Base-by-base conservation (phyloP, 2,329 filamentous ascomycete species). In the Pseudocercospora macadamiae region DNA sequence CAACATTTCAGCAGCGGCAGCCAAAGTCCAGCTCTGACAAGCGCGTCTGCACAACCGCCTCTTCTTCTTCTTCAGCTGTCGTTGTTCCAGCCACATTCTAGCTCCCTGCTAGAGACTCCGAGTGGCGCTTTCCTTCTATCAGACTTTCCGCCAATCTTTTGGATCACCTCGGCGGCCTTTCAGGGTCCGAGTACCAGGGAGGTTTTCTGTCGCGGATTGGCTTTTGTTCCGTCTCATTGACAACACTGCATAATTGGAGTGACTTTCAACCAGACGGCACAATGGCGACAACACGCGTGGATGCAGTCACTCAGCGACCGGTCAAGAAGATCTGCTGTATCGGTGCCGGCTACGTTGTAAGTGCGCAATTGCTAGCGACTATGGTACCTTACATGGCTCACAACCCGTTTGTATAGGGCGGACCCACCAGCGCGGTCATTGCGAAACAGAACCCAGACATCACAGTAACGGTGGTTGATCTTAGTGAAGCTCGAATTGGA, bases 281-380 rank as follows among this genome's bases (percentile, higher is more conserved):
- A 49, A 61, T 57, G 51, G 10, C 54, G 28, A 18, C 44, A 8
- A 39, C 52, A n/a, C 44, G 36, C 26, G 28, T 47, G 12, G 23
- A 47, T 23, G 12, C 12, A 7, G 5, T 47, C 42, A 25, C 45
- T 44, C 58, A 52, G n/a, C 59, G 56, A 26, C 44, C 51, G 3
- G 59, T 65, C 28, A 64, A 60, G 51, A 87, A 84, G 69, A 86
- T 91, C 53, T 90, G 88, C 74, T 90, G 87, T 70, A 85, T 91
- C 62, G 89, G 89, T 51, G 89, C 89, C 65, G 89, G 89, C 66
- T 91, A 91, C 72, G 87, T 91, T 64, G 88, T 90, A 80, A 68
- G 86, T 67, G 23, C 32, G 7, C 23, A 23, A 37, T 21, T 19
- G 12, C 34, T 25, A 48, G 44, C 48, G 19, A 34, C 37, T 51